Evolutionary conservation across 192 early-diverging fungal species (phyloP).

Genomic region (Coemansia umbellata): DNA sequence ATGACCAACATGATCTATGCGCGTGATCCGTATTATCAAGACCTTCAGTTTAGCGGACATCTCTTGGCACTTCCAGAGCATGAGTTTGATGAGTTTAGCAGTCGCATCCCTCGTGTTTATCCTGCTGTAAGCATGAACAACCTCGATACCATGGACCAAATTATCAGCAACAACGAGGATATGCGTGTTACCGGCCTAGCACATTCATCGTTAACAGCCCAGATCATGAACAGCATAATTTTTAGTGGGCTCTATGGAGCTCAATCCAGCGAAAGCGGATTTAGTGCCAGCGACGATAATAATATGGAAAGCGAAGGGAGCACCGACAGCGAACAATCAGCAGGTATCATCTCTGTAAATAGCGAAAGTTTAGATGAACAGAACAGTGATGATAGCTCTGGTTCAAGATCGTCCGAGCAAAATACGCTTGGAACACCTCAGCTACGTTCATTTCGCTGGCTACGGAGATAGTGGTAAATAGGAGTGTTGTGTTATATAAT

Average conservation of each 20-base stretch:
- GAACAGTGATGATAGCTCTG: too few species aligned
- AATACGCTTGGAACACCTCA: too few species aligned
- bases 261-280: background rate
- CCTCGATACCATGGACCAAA: background rate
- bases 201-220: conserved; percentile 19
- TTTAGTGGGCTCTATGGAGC: conserved; percentile 8
- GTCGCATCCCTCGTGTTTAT: background rate
- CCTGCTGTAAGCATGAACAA: conserved; percentile 15
- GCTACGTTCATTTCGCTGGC: too few species aligned
- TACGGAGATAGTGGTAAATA: too few species aligned
- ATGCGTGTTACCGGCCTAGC: conserved; percentile 17
- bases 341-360: too few species aligned
- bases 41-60: conserved; percentile 5
- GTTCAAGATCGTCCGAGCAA: too few species aligned
- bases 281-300: conserved; percentile 2
- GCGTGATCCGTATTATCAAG: conserved; percentile 23
- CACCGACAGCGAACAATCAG: background rate
- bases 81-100: background rate
- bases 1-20: conserved; percentile 15
- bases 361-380: too few species aligned
- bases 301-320: background rate
- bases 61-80: background rate
- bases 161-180: conserved; percentile 21
- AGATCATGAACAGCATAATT: conserved; percentile 20
- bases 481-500: too few species aligned